Evolutionary conservation across 192 early-diverging fungal species (phyloP), one percentile per base, ranked within the genome.

Genomic region (Gaertneriomyces semiglobifer): DNA sequence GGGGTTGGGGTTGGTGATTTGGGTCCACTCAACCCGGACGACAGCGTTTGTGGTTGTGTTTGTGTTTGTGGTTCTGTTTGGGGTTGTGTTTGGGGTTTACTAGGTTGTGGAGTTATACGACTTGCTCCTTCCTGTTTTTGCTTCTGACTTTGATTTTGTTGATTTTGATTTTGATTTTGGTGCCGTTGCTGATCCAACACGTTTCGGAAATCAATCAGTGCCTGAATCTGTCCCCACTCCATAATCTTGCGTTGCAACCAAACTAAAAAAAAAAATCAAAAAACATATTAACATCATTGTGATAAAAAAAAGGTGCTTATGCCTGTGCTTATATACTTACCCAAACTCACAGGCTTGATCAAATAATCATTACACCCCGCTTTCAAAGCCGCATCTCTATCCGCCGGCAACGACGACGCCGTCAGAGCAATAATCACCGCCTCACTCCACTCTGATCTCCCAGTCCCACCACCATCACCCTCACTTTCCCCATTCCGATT

Each of bases 201-300:
- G 45, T 79, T 83, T 33, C 91, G 89, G 62, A 91, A 89, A 71
- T 95, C 92, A 59, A 95, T 93, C 20, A 95, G 74, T 0, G 91
- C 90, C 63, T 95, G 93, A 88, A 95, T 95, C 67, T 88, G 88
- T 1, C 92, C 93, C 93, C 93, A 95, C 70, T 95, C 93, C 25
- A 89, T 81, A 62, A 95, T 90, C 77, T 93, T 93, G 48, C 85
- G 82, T 72, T 88, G 86, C 20, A 95, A 77, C 93, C 93, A 95
- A 14, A 71, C 69, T 71, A 41, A 20, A 45, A 53, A 39, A 14
- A 11, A 40, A 63, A 53, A 53, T 0, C 1, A 14, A 61, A 44
- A 33, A 33, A 33, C 1, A 33, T 33, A 33, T 33, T 2, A 33
- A 33, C 44, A 46, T 48, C 47, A 48, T 11, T 48, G n/a, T 48